Conservation (phyloP, 1,284 basidiomycete genomes). For the Sanghuangporus sanghuang region DNA sequence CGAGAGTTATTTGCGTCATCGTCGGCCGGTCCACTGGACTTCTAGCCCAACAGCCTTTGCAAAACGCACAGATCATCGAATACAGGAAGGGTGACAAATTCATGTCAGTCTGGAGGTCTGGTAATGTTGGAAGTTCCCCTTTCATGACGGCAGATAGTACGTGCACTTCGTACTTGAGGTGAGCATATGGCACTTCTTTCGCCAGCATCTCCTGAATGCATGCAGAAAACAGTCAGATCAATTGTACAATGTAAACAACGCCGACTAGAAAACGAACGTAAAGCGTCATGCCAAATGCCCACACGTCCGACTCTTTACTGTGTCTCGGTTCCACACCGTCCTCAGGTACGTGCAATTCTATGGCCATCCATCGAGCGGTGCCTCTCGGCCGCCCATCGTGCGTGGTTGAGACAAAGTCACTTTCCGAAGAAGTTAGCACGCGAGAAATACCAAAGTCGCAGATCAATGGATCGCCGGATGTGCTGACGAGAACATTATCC, state of each 20-base stretch:
- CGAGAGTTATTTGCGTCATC: background rate
- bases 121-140: background rate
- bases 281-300: conserved; percentile 14
- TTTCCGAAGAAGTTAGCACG: background rate
- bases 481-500: conserved; percentile 7
- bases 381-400: background rate
- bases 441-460: conserved; percentile 10
- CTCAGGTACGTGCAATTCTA: background rate
- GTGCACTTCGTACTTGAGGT: background rate
- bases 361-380: conserved; percentile 10
- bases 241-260: background rate
- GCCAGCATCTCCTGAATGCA: background rate
- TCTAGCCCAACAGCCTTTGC: background rate
- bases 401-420: background rate
- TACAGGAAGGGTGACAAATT: background rate
- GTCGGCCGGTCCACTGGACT: background rate
- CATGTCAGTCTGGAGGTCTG: background rate
- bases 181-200: background rate
- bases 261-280: background rate
- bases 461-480: background rate
- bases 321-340: background rate
- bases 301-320: conserved; percentile 4
- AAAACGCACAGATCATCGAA: background rate
- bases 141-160: conserved; percentile 1
- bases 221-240: background rate